Evolutionary conservation across 257 asterid genomes (phyloP).

Genomic region (Capsicum chinense): DNA sequence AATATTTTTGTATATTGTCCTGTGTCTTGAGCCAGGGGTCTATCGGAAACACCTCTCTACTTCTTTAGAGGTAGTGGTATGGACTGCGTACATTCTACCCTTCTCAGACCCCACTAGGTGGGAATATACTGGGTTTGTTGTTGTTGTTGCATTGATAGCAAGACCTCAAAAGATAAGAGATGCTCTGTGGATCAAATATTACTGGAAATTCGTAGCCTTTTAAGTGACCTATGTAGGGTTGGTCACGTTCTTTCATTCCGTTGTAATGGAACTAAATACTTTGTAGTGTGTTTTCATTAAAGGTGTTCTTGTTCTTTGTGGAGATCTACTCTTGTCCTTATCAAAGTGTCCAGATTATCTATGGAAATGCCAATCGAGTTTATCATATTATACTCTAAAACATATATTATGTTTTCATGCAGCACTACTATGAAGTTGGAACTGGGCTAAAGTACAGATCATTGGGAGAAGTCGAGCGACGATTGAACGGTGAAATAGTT

Average conservation of each 20-base stretch:
- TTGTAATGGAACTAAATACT: not conserved
- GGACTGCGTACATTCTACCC: no score
- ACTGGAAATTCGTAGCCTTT: not conserved
- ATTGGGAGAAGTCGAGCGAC: slow-evolving; percentile 48
- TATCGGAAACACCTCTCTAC: no score
- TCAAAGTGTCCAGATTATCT: not conserved
- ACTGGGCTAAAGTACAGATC: slow-evolving; percentile 79
- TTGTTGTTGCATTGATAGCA: not conserved
- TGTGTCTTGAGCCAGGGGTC: no score
- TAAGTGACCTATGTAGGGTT: not conserved
- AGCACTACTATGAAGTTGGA: slow-evolving; percentile 83
- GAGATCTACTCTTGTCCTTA: not conserved
- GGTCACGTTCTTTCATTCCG: not conserved
- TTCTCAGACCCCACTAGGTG: no score
- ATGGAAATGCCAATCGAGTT: not conserved
- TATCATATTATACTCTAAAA: not conserved
- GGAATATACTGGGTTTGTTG: no score
- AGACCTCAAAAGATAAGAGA: not conserved
- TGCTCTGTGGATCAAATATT: not conserved
- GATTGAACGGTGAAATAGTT: slow-evolving; percentile 52
- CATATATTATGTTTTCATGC: slow-evolving; percentile 30
- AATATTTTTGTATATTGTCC: no score
- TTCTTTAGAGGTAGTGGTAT: no score
- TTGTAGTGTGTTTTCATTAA: no score
- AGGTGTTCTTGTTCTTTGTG: no score